These are phyloP conservation scores for Willaertia magna DNA, from an alignment of 208 protist species.

Conservation along the genomic window DNA sequence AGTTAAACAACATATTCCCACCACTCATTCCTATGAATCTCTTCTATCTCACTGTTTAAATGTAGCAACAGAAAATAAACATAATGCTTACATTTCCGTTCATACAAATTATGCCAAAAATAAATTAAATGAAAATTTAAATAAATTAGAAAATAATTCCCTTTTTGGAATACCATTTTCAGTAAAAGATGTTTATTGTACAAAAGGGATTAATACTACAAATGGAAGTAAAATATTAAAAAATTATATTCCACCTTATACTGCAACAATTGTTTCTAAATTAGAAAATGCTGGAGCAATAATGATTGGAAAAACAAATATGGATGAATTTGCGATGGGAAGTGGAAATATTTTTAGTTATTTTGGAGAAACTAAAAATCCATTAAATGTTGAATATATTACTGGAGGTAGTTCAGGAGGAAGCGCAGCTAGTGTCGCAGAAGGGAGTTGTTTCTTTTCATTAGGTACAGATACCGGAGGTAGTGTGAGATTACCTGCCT, in stretches of 20 bases:
- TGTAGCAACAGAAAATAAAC: background rate
- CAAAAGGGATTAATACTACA: background rate
- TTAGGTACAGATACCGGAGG: slow-evolving; percentile 31
- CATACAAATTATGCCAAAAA: background rate
- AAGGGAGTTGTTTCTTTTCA: background rate
- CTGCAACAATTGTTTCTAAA: background rate
- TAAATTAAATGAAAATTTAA: background rate
- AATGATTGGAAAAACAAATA: slow-evolving; percentile 9
- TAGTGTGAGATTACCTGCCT: slow-evolving; percentile 20
- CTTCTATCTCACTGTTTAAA: background rate
- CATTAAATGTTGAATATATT: background rate
- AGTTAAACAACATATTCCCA: no score
- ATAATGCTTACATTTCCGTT: background rate
- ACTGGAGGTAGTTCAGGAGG: background rate
- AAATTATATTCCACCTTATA: background rate
- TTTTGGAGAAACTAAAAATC: background rate
- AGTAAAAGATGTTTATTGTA: background rate
- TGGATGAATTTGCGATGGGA: slow-evolving; percentile 12
- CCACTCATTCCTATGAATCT: no score
- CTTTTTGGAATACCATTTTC: background rate
- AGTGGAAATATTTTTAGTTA: background rate
- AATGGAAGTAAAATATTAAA: background rate
- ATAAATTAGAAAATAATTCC: background rate
- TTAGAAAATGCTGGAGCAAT: background rate
- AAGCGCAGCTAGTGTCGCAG: background rate